These are phyloP conservation scores for Vanrija pseudolonga DNA, from an alignment of 1,284 basidiomycete species.

Conservation along the genomic window DNA sequence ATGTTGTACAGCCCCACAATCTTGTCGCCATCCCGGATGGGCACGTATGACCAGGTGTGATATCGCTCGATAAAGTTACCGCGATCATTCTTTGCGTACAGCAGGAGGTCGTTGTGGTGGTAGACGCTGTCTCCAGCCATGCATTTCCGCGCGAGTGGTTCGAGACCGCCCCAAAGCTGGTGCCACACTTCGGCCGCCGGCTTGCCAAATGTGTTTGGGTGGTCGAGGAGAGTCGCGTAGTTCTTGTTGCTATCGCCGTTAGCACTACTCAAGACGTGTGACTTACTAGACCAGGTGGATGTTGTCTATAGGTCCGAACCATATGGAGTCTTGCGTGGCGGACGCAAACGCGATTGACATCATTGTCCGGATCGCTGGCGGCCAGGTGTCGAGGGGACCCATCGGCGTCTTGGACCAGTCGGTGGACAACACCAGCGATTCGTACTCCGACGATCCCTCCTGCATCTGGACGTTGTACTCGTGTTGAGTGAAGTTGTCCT, in stretches of 20 bases:
- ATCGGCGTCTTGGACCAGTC: slow-evolving; percentile 36
- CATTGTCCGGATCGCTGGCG: slow-evolving; percentile 26
- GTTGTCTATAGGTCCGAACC: slow-evolving; percentile 31
- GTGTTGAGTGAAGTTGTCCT: neutral
- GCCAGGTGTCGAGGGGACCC: slow-evolving; percentile 30
- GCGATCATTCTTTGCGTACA: slow-evolving; percentile 19
- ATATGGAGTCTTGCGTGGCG: slow-evolving; percentile 25
- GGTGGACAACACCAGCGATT: slow-evolving; percentile 21
- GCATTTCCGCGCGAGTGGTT: slow-evolving; percentile 14
- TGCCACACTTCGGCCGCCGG: slow-evolving; percentile 31
- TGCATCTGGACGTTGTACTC: neutral
- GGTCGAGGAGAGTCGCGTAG: slow-evolving; percentile 26
- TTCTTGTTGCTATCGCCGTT: slow-evolving; percentile 27
- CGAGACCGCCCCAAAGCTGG: slow-evolving; percentile 23
- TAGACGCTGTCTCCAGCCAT: neutral
- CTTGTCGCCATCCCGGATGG: slow-evolving; percentile 26
- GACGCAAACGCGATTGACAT: slow-evolving; percentile 29
- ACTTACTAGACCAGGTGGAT: slow-evolving; percentile 30
- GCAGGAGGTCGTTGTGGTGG: slow-evolving; percentile 29
- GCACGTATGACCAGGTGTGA: slow-evolving; percentile 35
- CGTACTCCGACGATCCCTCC: slow-evolving; percentile 16
- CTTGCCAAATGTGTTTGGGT: slow-evolving; percentile 30
- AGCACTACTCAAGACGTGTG: neutral
- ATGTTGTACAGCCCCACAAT: slow-evolving; percentile 36
- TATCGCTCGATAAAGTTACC: slow-evolving; percentile 30